Conservation (phyloP, 257 asterid species). For the Coffea canephora region DNA sequence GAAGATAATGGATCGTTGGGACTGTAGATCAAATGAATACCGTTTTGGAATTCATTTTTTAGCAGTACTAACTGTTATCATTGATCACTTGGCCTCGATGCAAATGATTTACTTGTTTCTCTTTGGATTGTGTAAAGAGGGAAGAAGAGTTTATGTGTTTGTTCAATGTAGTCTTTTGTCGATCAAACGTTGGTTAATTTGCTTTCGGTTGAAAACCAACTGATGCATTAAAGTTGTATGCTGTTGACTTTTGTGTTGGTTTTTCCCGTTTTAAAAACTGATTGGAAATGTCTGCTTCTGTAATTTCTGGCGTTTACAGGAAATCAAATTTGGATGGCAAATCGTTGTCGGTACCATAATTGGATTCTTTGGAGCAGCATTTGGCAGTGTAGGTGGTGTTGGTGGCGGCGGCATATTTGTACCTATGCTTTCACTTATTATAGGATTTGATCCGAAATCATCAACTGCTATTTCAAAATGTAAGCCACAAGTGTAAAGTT, state of each 20-base stretch:
- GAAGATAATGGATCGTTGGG: background rate
- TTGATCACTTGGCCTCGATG: background rate
- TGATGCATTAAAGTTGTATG: background rate
- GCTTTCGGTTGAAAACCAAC: background rate
- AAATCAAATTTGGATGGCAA: constrained; percentile 71
- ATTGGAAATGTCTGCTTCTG: background rate
- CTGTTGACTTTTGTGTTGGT: background rate
- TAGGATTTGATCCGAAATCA: constrained; percentile 93
- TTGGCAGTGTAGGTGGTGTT: constrained; percentile 98
- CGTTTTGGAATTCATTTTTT: background rate
- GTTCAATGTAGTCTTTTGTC: background rate
- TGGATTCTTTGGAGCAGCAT: constrained; percentile 96
- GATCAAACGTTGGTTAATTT: background rate
- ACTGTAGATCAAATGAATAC: background rate
- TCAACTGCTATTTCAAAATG: constrained; percentile 96
- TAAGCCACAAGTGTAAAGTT: constrained; percentile 32
- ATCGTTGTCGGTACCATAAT: constrained; percentile 65
- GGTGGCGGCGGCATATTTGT: constrained; percentile 98
- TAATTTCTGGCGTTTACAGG: constrained; percentile 40
- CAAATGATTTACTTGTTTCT: background rate
- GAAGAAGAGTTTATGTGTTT: background rate
- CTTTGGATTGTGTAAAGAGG: background rate
- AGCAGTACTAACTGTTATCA: background rate
- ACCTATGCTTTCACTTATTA: constrained; percentile 83
- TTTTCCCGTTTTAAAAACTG: background rate